Conservation (phyloP, 2,329 filamentous ascomycete species). For the Aureobasidium vineae region DNA sequence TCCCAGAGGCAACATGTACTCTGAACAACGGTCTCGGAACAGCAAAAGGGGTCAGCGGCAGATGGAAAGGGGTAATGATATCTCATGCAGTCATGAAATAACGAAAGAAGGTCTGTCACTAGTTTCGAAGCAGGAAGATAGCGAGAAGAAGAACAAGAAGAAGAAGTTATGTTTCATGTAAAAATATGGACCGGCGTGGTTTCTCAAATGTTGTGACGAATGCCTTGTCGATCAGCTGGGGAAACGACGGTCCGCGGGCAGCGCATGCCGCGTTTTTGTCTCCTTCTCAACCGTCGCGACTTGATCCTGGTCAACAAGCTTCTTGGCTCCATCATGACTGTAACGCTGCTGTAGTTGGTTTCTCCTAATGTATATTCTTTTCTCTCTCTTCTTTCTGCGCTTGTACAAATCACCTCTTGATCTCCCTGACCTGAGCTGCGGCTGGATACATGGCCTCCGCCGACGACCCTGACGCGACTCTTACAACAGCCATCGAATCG, state of each 20-base stretch:
- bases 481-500: constrained; percentile 26
- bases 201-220: constrained; percentile 10
- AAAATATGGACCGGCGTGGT: neutral
- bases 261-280: neutral
- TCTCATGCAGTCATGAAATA: constrained; percentile 18
- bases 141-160: neutral
- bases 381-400: neutral
- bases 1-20: neutral
- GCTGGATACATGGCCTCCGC: constrained; percentile 15
- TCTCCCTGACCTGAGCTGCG: neutral
- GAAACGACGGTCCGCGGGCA: neutral
- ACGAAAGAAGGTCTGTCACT: neutral
- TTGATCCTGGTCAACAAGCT: constrained; percentile 1
- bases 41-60: neutral
- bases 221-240: constrained; percentile 1
- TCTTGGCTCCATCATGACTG: neutral
- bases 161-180: constrained; percentile 1
- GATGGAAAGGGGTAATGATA: neutral
- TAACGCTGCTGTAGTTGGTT: constrained; percentile 3
- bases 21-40: neutral
- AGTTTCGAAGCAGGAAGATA: neutral
- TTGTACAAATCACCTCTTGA: constrained; percentile 4
- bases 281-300: neutral
- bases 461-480: constrained; percentile 24
- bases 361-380: constrained; percentile 19